Conservation (phyloP, 805 yeast genomes). For the Cyberlindnera saturnus region DNA sequence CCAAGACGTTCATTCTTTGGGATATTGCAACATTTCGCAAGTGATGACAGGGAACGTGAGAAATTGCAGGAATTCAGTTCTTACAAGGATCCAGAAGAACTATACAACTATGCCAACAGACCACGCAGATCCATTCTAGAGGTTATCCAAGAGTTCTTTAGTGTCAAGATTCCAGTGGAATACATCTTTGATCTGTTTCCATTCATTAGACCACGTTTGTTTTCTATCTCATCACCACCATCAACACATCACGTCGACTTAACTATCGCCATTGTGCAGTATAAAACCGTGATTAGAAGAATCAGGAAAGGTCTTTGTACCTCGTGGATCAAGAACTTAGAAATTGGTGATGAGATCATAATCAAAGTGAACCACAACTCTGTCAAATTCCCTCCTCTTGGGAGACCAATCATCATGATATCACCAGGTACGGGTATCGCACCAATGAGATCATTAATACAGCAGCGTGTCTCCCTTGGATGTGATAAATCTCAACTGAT, state of each 20-base stretch:
- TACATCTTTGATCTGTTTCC: slow-evolving; percentile 78
- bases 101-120: slow-evolving; percentile 87
- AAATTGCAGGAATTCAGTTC: slow-evolving; percentile 70
- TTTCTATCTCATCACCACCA: slow-evolving; percentile 73
- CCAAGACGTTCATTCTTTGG: slow-evolving; percentile 83
- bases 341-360: slow-evolving; percentile 42
- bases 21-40: slow-evolving; percentile 67
- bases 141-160: slow-evolving; percentile 73
- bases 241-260: slow-evolving; percentile 45
- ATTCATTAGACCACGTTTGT: slow-evolving; percentile 69
- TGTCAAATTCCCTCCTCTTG: slow-evolving; percentile 27
- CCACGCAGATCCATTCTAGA: slow-evolving; percentile 88
- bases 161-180: slow-evolving; percentile 68
- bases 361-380: slow-evolving; percentile 46
- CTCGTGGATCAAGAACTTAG: slow-evolving; percentile 55
- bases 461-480: slow-evolving; percentile 25
- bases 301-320: slow-evolving; percentile 81
- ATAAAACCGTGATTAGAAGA: slow-evolving; percentile 72
- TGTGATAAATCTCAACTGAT: slow-evolving; percentile 31
- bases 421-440: slow-evolving; percentile 98
- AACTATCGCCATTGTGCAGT: slow-evolving; percentile 80
- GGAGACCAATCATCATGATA: slow-evolving; percentile 58
- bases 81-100: slow-evolving; percentile 69
- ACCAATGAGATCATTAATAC: slow-evolving; percentile 72
- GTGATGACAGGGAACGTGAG: slow-evolving; percentile 67